phyloP scores from a whole-genome alignment of 768 basidiomycete genomes.

The Baorangia bicolor region DNA sequence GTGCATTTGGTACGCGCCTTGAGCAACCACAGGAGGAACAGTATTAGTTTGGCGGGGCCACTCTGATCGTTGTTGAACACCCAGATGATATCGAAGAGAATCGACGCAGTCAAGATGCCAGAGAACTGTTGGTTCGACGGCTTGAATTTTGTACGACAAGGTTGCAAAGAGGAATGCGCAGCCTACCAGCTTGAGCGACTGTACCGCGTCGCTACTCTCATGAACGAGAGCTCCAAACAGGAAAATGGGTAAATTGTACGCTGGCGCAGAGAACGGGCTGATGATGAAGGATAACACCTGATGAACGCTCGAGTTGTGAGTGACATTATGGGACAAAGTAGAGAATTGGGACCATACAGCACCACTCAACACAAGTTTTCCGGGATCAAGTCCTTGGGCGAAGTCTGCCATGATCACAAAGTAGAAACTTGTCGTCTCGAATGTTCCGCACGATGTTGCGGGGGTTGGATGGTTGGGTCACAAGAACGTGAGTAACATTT shows the following conservation, averaged over 20 bases:
- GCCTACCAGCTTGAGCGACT: slow-evolving; percentile 63
- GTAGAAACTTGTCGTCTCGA: background rate
- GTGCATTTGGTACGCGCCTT: slow-evolving; percentile 42
- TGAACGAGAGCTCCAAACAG: slow-evolving; percentile 75
- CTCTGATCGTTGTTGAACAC: slow-evolving; percentile 54
- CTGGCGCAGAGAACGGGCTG: slow-evolving; percentile 54
- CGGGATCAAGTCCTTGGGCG: slow-evolving; percentile 67
- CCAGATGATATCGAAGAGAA: slow-evolving; percentile 72
- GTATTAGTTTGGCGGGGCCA: slow-evolving; percentile 54
- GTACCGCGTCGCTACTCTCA: slow-evolving; percentile 62
- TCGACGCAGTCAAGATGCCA: slow-evolving; percentile 57
- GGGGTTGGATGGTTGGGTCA: background rate
- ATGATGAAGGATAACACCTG: slow-evolving; percentile 64
- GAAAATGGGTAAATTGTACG: slow-evolving; percentile 82
- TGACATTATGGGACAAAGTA: background rate
- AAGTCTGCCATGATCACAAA: slow-evolving; percentile 53
- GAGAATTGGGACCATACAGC: slow-evolving; percentile 44
- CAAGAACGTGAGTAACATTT: slow-evolving; percentile 7
- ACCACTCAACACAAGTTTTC: slow-evolving; percentile 61
- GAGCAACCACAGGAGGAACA: slow-evolving; percentile 52
- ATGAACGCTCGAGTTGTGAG: background rate
- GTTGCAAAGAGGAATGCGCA: background rate
- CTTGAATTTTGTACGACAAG: background rate
- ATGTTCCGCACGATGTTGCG: background rate
- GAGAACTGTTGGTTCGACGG: slow-evolving; percentile 49